Evolutionary conservation across 495 filamentous ascomycete genomes (phyloP).

Genomic region (Penicillium canescens): DNA sequence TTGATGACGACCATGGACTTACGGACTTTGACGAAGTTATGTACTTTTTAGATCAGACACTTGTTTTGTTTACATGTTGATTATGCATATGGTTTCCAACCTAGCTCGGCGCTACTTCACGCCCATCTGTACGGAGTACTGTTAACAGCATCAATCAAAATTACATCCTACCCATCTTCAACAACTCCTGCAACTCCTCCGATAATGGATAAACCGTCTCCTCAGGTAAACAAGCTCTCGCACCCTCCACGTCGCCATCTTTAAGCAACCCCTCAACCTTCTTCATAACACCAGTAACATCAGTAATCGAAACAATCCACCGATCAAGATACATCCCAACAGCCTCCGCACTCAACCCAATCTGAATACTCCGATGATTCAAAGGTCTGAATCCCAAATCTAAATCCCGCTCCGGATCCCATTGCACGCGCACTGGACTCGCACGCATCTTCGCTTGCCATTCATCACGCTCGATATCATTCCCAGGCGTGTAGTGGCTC

Average conservation of each 20-base stretch:
- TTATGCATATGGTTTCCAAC: too few species aligned
- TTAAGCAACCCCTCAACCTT: conserved; percentile 46
- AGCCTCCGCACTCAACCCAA: conserved; percentile 51
- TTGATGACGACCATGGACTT: conserved; percentile 8
- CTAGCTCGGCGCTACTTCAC: too few species aligned
- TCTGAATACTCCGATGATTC: conserved; percentile 57
- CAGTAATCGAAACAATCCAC: conserved; percentile 54
- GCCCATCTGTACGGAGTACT: too few species aligned
- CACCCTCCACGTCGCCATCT: conserved; percentile 33
- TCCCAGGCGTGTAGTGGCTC: conserved; percentile 12
- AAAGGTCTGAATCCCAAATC: conserved; percentile 19
- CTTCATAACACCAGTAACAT: conserved; percentile 56
- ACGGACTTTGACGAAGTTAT: conserved; percentile 8
- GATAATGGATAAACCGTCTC: conserved; percentile 48
- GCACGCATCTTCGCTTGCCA: conserved; percentile 25
- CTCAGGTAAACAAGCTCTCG: conserved; percentile 39
- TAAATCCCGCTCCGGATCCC: conserved; percentile 60
- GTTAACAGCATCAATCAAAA: too few species aligned
- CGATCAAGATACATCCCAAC: conserved; percentile 47
- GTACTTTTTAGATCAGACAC: conserved; percentile 6
- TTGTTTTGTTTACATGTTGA: background rate
- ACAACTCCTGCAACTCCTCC: conserved; percentile 29
- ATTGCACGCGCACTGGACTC: conserved; percentile 55
- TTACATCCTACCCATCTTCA: background rate
- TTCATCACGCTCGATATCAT: conserved; percentile 6